Evolutionary conservation across 176 grass and related monocot species (phyloP).

Genomic region (Zea mays): DNA sequence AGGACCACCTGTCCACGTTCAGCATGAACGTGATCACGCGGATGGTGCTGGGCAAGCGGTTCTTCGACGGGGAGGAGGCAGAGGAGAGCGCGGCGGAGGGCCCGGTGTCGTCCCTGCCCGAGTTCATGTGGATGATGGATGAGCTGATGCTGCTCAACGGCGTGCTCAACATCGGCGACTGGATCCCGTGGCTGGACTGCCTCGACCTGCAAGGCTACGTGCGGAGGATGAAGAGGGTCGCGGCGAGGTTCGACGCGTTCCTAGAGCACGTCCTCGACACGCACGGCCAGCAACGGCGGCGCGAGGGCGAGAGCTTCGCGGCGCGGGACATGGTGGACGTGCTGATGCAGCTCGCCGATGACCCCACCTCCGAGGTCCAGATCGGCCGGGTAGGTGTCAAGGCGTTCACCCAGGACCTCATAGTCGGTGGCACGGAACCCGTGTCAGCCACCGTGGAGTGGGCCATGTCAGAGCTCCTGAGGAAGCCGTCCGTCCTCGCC

Average conservation of each 20-base stretch:
- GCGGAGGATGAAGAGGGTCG: constrained; percentile 47
- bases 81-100: neutral
- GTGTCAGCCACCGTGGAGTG: constrained; percentile 43
- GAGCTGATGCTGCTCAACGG: constrained; percentile 63
- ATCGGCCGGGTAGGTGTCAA: neutral
- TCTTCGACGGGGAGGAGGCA: neutral
- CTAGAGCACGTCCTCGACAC: constrained; percentile 43
- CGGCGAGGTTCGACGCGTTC: constrained; percentile 37
- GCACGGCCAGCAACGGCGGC: neutral
- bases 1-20: constrained; percentile 33
- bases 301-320: neutral
- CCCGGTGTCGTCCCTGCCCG: constrained; percentile 43
- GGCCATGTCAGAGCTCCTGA: constrained; percentile 21
- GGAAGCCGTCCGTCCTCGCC: neutral
- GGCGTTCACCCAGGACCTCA: neutral
- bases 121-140: constrained; percentile 62
- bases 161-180: constrained; percentile 59
- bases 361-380: neutral
- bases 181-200: constrained; percentile 51
- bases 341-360: constrained; percentile 45
- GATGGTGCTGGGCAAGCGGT: constrained; percentile 53
- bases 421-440: constrained; percentile 21
- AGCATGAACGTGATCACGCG: constrained; percentile 62
- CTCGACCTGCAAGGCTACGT: constrained; percentile 59
- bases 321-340: constrained; percentile 48